Base-by-base conservation (phyloP, 768 basidiomycete genomes). In the Termitomyces heimii region DNA sequence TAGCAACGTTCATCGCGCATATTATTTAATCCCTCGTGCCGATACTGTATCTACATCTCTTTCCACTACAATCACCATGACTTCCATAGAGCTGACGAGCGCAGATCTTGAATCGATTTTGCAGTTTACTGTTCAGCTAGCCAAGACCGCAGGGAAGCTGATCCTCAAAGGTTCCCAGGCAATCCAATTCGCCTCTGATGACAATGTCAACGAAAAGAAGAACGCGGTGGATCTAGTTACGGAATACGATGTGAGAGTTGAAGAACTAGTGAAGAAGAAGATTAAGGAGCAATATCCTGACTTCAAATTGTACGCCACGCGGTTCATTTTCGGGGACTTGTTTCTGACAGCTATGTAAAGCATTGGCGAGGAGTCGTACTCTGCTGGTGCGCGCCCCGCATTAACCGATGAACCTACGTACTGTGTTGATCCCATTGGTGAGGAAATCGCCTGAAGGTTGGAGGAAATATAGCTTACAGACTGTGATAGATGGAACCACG, bases 141-240 rank as follows among this genome's bases (percentile, higher is more conserved):
- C 92, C 2, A 82, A 81, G 29, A 76, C 78, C 44, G 92, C 93
- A 0, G 92, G 94, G 7, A 77, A 74, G 5, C 72, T 93, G 56
- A 94, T 94, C 53, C 75, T 89, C 1, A 81, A 88, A 66, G 91
- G 90, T 57, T 91, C 84, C 22, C 79, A 81, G 60, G 92, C 80
- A 55, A 94, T 92, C 67, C 84, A 80, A 66, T 75, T 72, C 1
- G 75, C 81, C 18, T 75, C 80, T 0, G 75, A 79, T 63, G 76
- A 89, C 40, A 82, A 80, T 60, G 76, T 89, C 35, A 82, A 81
- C 60, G 87, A 90, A 76, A 98, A 97, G 82, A 92, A 92, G 73
- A 97, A 95, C 67, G 83, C 93, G 3, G 93, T 94, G 22, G 95
- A 97, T 73, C 77, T 98, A 32, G 95, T 98, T 26, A 98, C 95